These are phyloP conservation scores for Nemania bipapillata DNA, from an alignment of 2,329 filamentous ascomycete genomes.

Conservation along the genomic window DNA sequence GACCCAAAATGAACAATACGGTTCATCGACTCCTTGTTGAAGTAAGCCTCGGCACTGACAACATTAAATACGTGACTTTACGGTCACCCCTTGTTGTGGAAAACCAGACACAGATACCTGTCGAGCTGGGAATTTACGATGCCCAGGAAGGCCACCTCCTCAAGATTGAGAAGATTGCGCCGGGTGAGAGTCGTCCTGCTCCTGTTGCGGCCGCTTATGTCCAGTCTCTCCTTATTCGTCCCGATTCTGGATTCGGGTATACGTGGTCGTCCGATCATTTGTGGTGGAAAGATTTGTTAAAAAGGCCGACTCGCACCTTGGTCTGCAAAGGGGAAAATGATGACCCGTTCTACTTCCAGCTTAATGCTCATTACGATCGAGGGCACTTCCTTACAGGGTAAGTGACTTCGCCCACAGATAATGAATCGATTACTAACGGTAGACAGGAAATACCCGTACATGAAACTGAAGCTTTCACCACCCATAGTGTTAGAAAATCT, in stretches of 20 bases:
- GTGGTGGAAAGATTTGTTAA: slow-evolving; percentile 92
- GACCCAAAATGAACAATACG: slow-evolving; percentile 84
- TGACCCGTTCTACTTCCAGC: slow-evolving; percentile 96
- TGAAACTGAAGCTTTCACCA: slow-evolving; percentile 90
- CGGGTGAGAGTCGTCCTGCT: slow-evolving; percentile 87
- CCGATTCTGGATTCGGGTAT: slow-evolving; percentile 96
- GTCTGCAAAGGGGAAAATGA: slow-evolving; percentile 88
- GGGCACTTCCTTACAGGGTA: slow-evolving; percentile 82
- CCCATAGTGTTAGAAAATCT: slow-evolving; percentile 95
- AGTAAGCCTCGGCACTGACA: slow-evolving; percentile 88
- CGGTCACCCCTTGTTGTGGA: slow-evolving; percentile 91
- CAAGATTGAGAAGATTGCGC: slow-evolving; percentile 97
- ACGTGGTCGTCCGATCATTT: slow-evolving; percentile 90
- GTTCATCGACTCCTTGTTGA: slow-evolving; percentile 92
- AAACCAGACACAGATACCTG: slow-evolving; percentile 95
- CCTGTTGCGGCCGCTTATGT: slow-evolving; percentile 92
- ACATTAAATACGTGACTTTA: slow-evolving; percentile 97
- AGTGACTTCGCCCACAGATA: slow-evolving; percentile 45
- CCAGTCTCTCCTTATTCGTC: slow-evolving; percentile 86
- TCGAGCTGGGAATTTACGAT: slow-evolving; percentile 92
- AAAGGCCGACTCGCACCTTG: slow-evolving; percentile 84
- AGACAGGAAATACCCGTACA: slow-evolving; percentile 84
- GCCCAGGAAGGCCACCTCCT: slow-evolving; percentile 86
- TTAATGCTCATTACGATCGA: slow-evolving; percentile 85
- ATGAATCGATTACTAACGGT: slow-evolving; percentile 48